Conservation (phyloP, 1,139 yeast species). For the Yamadazyma blattariae region DNA sequence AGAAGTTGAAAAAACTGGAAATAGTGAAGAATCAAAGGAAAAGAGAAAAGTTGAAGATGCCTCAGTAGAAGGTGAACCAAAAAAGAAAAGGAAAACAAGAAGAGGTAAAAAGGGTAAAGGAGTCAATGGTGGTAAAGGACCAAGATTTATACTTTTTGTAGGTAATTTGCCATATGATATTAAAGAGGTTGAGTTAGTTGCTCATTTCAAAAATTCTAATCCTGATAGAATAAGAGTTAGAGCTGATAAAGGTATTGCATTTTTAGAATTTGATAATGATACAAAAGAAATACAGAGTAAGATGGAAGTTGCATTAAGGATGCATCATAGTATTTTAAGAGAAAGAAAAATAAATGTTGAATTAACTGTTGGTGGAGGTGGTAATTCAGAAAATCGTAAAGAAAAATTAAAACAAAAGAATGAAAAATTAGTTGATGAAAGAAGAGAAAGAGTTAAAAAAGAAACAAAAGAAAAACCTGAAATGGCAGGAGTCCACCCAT, state of each 20-base stretch:
- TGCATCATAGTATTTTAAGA: slow-evolving; percentile 72
- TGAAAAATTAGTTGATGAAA: slow-evolving; percentile 64
- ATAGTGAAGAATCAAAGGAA: slow-evolving; percentile 12
- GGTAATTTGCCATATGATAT: slow-evolving; percentile 85
- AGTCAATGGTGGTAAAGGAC: slow-evolving; percentile 49
- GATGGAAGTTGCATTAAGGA: slow-evolving; percentile 76
- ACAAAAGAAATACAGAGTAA: slow-evolving; percentile 65
- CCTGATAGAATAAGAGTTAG: slow-evolving; percentile 80
- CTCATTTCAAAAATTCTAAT: slow-evolving; percentile 71
- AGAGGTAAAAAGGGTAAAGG: slow-evolving; percentile 72
- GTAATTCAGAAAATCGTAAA: slow-evolving; percentile 70
- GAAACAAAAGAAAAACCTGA: slow-evolving; percentile 29
- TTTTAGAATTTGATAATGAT: slow-evolving; percentile 75
- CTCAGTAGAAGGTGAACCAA: slow-evolving; percentile 27
- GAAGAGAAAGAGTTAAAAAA: slow-evolving; percentile 47
- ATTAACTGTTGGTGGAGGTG: slow-evolving; percentile 97
- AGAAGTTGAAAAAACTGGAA: slow-evolving; percentile 13
- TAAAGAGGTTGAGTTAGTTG: slow-evolving; percentile 56
- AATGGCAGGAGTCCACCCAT: slow-evolving; percentile 54
- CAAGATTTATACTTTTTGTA: slow-evolving; percentile 81
- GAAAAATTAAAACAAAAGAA: slow-evolving; percentile 78
- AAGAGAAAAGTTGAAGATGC: slow-evolving; percentile 15
- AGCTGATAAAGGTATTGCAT: slow-evolving; percentile 87
- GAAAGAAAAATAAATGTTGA: slow-evolving; percentile 87
- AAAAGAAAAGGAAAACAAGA: slow-evolving; percentile 72